Base-by-base conservation (phyloP, 192 early-diverging fungal genomes). In the Neocallimastix lanati region DNA sequence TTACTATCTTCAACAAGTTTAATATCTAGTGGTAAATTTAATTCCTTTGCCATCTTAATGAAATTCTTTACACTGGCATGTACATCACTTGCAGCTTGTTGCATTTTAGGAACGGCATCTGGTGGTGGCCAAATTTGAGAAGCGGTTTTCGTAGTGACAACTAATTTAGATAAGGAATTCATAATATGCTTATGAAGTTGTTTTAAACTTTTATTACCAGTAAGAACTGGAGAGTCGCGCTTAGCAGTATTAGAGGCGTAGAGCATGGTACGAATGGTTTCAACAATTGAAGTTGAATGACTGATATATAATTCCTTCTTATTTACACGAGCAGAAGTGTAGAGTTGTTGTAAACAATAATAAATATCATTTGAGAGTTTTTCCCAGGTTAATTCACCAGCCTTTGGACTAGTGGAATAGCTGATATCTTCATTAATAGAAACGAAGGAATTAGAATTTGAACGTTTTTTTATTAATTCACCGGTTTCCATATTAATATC, bases 191-290 rank as follows among this genome's bases (percentile, higher is more conserved):
- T 87, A 84, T 98, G 94, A 77, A 90, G 83, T 36, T 88, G 82
- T 82, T 88, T 91, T 50, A 98, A 84, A 77, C 84, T 82, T 16
- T 83, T 84, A 82, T 96, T 89, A 36, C 86, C 85, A 79, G 90
- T 88, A 80, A 93, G 89, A 14, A 88, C 85, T 7, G 88, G 86
- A 2, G 91, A 88, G 29, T 95, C 92, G 76, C 89, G 90, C 28
- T 89, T 90, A 0, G 92, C 86, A 0, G 91, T 88, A 30, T 91
- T 92, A 12, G 93, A 95, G 21, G 93, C 88, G 38, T 91, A 91
- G 29, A 98, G 86, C 88, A 97, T 93, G 18, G 91, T 89, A 28
- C 95, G 90, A 78, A 98, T 92, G 33, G 93, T 89, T 28, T 91
- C 86, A 13, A 97, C 91, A 11, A 96, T 85, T 76, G 84, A 80